Percentiles rank a stretch among this genome's conserved stretches.
These are phyloP conservation scores for Capillidium rhysosporum DNA, from an alignment of 371 early-diverging fungal species.

Conservation along the genomic window DNA sequence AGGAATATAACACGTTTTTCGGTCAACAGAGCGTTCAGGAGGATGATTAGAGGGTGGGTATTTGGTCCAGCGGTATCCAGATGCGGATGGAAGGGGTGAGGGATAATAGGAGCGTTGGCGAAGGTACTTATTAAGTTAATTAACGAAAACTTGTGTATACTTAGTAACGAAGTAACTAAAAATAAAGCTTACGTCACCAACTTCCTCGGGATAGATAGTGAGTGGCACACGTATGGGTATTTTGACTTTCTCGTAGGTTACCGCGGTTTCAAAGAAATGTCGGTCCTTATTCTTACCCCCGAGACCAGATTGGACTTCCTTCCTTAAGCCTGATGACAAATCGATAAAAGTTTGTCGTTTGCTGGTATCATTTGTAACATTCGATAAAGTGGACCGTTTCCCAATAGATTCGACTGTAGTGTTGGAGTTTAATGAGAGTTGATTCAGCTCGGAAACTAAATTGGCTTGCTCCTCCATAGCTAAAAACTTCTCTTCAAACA, in stretches of 20 bases:
- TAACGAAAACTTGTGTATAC: constrained; percentile 38
- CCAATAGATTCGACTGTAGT: constrained; percentile 2
- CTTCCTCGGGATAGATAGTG: constrained; percentile 67
- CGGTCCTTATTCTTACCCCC: constrained; percentile 48
- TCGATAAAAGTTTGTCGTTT: constrained; percentile 29
- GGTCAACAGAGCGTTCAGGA: constrained; percentile 73
- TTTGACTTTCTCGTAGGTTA: constrained; percentile 57
- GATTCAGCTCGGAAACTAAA: not conserved
- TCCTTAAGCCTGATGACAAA: constrained; percentile 21
- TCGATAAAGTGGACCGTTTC: constrained; percentile 3
- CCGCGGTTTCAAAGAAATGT: constrained; percentile 64
- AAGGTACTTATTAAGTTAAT: constrained; percentile 55
- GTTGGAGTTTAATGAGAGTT: not conserved
- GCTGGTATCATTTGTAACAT: constrained; percentile 11
- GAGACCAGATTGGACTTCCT: constrained; percentile 15
- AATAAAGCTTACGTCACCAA: constrained; percentile 54
- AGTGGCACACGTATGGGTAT: constrained; percentile 72
- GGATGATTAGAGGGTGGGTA: constrained; percentile 67
- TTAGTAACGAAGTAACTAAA: not conserved
- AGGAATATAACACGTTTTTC: constrained; percentile 81
- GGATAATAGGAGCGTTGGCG: constrained; percentile 19
- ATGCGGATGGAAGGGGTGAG: constrained; percentile 63
- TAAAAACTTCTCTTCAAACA: constrained; percentile 68
- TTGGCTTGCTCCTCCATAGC: constrained; percentile 15
- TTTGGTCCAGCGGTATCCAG: constrained; percentile 57